Evolutionary conservation across 495 filamentous ascomycete species (phyloP).

Genomic region (Neurospora sp.): DNA sequence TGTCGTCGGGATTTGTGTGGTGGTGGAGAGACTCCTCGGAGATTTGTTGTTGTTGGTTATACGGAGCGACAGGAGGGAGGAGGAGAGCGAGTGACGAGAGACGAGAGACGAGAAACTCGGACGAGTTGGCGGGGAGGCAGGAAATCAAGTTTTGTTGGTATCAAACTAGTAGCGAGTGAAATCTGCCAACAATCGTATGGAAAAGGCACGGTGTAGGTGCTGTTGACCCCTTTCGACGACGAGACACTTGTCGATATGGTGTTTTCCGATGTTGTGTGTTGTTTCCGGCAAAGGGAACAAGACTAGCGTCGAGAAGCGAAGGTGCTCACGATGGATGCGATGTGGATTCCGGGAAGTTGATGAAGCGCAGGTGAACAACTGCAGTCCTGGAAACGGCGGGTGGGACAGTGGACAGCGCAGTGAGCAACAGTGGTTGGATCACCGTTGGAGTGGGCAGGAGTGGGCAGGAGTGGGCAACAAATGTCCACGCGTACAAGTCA

Average conservation of each 20-base stretch:
- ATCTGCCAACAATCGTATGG: not conserved
- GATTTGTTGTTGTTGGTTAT: not conserved
- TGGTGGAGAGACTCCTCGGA: not conserved
- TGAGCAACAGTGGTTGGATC: not conserved
- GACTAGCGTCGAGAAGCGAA: not conserved
- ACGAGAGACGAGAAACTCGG: not conserved
- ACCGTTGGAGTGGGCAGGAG: not conserved
- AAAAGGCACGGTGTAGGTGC: not conserved
- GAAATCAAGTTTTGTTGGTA: not conserved
- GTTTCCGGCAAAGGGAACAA: not conserved
- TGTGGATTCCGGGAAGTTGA: not conserved
- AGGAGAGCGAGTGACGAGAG: not conserved
- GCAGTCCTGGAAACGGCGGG: not conserved
- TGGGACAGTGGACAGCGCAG: not conserved
- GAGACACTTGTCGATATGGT: not conserved
- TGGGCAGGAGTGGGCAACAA: not conserved
- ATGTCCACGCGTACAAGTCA: not conserved
- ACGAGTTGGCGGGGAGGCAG: not conserved
- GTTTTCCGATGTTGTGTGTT: not conserved
- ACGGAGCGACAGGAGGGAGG: not conserved
- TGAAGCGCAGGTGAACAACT: not conserved
- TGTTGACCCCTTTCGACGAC: not conserved
- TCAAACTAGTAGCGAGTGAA: not conserved
- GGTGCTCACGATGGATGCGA: not conserved
- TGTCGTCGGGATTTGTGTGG: not conserved